Evolutionary conservation across 2,329 filamentous ascomycete species (phyloP).

Genomic region (Colletotrichum tabaci): DNA sequence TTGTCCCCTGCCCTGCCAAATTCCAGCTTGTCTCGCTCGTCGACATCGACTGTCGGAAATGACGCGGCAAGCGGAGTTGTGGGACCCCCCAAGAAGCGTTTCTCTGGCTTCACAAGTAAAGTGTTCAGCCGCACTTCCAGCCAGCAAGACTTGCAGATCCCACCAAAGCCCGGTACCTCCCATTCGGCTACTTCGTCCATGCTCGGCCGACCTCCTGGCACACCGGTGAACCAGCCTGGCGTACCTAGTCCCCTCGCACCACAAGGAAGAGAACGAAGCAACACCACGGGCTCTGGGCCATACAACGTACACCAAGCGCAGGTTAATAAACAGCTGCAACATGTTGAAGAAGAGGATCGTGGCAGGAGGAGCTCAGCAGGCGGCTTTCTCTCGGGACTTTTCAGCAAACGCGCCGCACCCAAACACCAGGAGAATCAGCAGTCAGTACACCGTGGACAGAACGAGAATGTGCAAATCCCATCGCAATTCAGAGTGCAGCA

Average conservation of each 20-base stretch:
- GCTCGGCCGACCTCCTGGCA: constrained; percentile 38
- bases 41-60: constrained; percentile 47
- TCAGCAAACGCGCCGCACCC: constrained; percentile 44
- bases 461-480: constrained; percentile 12
- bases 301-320: constrained; percentile 15
- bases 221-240: constrained; percentile 25
- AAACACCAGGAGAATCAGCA: constrained; percentile 43
- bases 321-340: constrained; percentile 17
- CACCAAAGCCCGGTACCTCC: constrained; percentile 43
- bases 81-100: constrained; percentile 58
- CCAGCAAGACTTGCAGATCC: constrained; percentile 42
- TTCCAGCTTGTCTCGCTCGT: constrained; percentile 45
- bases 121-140: constrained; percentile 47
- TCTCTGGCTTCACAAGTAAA: constrained; percentile 56
- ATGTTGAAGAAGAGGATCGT: constrained; percentile 44
- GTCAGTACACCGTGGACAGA: background rate
- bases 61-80: constrained; percentile 35
- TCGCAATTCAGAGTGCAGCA: constrained; percentile 11
- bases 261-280: constrained; percentile 43
- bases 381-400: constrained; percentile 45
- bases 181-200: constrained; percentile 45
- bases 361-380: constrained; percentile 45
- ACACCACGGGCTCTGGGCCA: constrained; percentile 43
- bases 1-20: constrained; percentile 27
- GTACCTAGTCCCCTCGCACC: constrained; percentile 23